Percentiles rank a stretch among this genome's conserved stretches.
phyloP scores from a whole-genome alignment of 2,329 filamentous ascomycete genomes.

The Coniochaeta pulveracea region DNA sequence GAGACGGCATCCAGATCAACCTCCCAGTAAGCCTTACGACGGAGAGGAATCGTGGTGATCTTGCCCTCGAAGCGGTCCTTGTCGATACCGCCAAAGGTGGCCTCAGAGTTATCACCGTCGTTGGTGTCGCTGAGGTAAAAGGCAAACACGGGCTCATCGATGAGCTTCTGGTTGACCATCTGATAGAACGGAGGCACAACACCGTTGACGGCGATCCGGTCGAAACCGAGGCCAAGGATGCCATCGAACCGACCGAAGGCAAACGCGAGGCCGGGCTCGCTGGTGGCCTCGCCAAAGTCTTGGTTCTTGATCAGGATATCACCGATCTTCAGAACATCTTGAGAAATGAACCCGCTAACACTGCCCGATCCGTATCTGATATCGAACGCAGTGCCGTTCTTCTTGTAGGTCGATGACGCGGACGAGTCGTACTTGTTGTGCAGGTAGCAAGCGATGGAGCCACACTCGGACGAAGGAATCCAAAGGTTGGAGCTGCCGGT shows the following conservation, averaged over 20 bases:
- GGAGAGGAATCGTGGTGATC: constrained; percentile 84
- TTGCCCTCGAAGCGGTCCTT: constrained; percentile 56
- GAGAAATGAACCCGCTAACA: constrained; percentile 85
- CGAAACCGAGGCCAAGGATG: constrained; percentile 87
- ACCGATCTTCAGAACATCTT: constrained; percentile 78
- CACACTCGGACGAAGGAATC: constrained; percentile 85
- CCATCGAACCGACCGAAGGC: constrained; percentile 97
- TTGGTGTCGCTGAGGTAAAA: constrained; percentile 84
- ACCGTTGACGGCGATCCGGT: constrained; percentile 92
- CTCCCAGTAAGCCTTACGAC: constrained; percentile 99
- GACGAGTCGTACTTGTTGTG: constrained; percentile 94
- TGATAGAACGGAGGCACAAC: constrained; percentile 95
- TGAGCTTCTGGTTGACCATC: constrained; percentile 78
- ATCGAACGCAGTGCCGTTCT: constrained; percentile 85
- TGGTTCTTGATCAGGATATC: constrained; percentile 82
- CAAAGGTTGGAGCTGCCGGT: constrained; percentile 98
- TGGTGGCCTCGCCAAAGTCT: constrained; percentile 92
- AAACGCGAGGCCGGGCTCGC: constrained; percentile 91
- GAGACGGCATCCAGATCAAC: constrained; percentile 89
- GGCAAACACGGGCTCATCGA: constrained; percentile 89
- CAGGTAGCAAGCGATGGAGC: constrained; percentile 94
- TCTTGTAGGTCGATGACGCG: constrained; percentile 79
- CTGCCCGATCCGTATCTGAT: constrained; percentile 94
- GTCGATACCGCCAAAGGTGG: constrained; percentile 47
- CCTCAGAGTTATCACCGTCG: constrained; percentile 65